A percentile compares a stretch with the other conserved stretches of the same genome.
These are phyloP conservation scores for Magnusiomyces paraingens DNA, from an alignment of 1,139 yeast species.

Conservation along the genomic window DNA sequence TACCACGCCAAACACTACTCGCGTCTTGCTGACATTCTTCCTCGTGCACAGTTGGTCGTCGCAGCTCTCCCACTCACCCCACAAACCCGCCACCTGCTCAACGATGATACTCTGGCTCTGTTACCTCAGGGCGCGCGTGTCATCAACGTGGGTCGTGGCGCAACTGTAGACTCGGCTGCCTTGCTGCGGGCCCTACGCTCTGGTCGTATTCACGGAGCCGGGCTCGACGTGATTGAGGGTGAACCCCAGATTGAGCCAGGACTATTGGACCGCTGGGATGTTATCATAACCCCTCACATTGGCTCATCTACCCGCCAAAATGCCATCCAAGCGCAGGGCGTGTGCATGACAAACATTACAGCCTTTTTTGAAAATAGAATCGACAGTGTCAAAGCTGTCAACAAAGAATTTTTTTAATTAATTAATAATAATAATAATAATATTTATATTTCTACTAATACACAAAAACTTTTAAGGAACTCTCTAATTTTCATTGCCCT, in stretches of 20 bases:
- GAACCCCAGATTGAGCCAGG: constrained; percentile 58
- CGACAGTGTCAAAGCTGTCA: constrained; percentile 8
- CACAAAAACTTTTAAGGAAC: background rate
- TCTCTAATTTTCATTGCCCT: background rate
- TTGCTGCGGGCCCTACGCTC: constrained; percentile 54
- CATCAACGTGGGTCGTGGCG: constrained; percentile 76
- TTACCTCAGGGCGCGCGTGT: constrained; percentile 53
- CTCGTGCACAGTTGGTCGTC: constrained; percentile 51
- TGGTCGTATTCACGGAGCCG: constrained; percentile 55
- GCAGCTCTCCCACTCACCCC: constrained; percentile 63
- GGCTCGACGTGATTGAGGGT: constrained; percentile 67
- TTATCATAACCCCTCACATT: constrained; percentile 67
- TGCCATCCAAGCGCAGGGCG: constrained; percentile 39
- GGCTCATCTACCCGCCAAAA: constrained; percentile 62
- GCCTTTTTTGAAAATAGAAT: constrained; percentile 30
- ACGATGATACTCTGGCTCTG: constrained; percentile 40
- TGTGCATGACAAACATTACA: constrained; percentile 44
- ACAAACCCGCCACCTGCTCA: constrained; percentile 51
- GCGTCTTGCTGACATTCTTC: constrained; percentile 36
- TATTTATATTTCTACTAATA: background rate
- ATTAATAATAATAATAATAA: background rate
- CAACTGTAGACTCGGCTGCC: constrained; percentile 60
- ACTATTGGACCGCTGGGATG: constrained; percentile 55
- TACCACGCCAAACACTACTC: constrained; percentile 43
- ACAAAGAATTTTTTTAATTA: constrained; percentile 5